Base-by-base conservation (phyloP, 1,139 yeast species). In the Pichia sp. region DNA sequence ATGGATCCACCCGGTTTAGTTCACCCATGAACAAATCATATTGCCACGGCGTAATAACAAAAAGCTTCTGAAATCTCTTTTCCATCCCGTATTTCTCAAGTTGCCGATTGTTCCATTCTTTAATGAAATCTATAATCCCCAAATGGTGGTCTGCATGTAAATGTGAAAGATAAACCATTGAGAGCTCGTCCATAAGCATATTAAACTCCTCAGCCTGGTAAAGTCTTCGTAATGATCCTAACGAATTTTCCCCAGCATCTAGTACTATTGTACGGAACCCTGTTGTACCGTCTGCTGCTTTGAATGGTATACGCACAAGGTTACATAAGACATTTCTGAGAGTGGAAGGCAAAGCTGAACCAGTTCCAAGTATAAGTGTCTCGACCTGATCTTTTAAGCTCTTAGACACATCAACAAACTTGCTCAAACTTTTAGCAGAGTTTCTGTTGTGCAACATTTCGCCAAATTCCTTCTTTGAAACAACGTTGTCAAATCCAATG, bases 81-180 rank as follows among this genome's bases (percentile, higher is more conserved):
- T 49, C 8, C 5, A 19, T 13, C 4, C 50, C 45, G 15, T 57
- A 59, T 34, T 47, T 50, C 1, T 2, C 10, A 6, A 43, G 5
- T 32, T 69, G 68, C 10, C 62, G 65, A 30, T 74, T 70, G 56
- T 80, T 75, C 97, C 97, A 90, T 61, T 81, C 81, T 45, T 77
- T 76, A 36, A 93, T 75, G 10, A 93, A 70, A 3, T 92, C 79
- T 7, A 87, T 72, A 4, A 88, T 76, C 0, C 99, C 99, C 49
- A 93, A 72, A 68, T 93, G 98, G 68, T 95, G 99, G 67, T 95
- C 99, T 0, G 99, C 99, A 71, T 95, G 99, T 62, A 93, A 74
- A 73, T 95, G 99, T 62, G 96, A 87, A 54, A 95, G 74, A 64
- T 82, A 88, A 23, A 93, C 74, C 58, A 89, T 60, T 30, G 78